Conservation (phyloP, 768 basidiomycete species). For the Omphalotus guepiniiformis region DNA sequence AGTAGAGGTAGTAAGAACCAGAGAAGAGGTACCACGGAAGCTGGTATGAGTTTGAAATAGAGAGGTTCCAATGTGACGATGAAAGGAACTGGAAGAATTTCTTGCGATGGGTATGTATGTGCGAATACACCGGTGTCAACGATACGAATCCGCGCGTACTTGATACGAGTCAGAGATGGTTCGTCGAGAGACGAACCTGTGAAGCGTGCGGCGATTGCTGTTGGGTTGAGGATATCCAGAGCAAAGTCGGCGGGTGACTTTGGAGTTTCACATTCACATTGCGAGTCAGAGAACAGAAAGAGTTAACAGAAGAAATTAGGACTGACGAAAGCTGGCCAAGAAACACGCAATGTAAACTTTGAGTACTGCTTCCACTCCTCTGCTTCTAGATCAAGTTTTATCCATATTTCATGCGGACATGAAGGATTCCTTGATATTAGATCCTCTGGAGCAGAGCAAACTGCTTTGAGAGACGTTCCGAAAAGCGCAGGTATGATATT, state of each 20-base stretch:
- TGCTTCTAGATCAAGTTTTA: constrained; percentile 29
- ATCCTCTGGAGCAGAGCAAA: constrained; percentile 24
- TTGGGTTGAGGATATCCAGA: constrained; percentile 28
- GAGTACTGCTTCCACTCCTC: constrained; percentile 17
- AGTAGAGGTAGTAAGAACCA: neutral
- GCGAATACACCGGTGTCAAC: constrained; percentile 50
- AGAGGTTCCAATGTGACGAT: constrained; percentile 55
- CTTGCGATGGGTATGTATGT: constrained; percentile 23
- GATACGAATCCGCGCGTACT: constrained; percentile 56
- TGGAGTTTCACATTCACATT: no score
- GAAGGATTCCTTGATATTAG: neutral
- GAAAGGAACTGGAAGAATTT: constrained; percentile 39
- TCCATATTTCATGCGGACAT: constrained; percentile 30
- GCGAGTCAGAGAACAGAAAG: no score
- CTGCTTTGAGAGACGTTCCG: constrained; percentile 24
- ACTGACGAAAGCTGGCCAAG: constrained; percentile 35
- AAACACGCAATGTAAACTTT: constrained; percentile 29
- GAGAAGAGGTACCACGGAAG: constrained; percentile 30
- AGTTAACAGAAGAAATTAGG: neutral
- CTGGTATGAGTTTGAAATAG: constrained; percentile 54
- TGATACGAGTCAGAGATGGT: constrained; percentile 29
- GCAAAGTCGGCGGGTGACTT: constrained; percentile 39
- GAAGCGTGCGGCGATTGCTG: constrained; percentile 11
- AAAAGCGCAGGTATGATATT: constrained; percentile 25
- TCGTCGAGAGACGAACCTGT: neutral